These are phyloP conservation scores for Claviceps arundinis DNA, from an alignment of 2,329 filamentous ascomycete species.

Conservation along the genomic window DNA sequence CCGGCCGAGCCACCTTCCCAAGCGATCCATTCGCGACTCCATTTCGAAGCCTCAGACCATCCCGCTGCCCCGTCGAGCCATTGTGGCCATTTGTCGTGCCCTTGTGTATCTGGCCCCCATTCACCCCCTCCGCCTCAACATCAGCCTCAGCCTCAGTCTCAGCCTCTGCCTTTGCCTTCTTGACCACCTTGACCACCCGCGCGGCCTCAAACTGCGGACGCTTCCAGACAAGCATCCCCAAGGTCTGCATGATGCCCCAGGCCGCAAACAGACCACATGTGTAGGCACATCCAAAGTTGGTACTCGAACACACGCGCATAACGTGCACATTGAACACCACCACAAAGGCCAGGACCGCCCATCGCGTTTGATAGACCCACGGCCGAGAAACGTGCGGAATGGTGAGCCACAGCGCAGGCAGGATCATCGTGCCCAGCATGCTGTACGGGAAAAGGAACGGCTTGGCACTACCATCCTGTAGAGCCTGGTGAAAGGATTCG, in stretches of 20 bases:
- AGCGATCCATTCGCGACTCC: not conserved
- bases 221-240: constrained; percentile 39
- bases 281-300: constrained; percentile 38
- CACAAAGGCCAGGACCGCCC: constrained; percentile 33
- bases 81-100: not conserved
- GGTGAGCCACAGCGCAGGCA: constrained; percentile 41
- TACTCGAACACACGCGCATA: constrained; percentile 30
- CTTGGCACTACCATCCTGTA: constrained; percentile 25
- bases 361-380: constrained; percentile 36
- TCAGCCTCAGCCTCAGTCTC: not conserved
- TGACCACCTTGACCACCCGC: constrained; percentile 26
- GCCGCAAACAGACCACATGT: constrained; percentile 33
- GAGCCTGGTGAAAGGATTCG: constrained; percentile 20
- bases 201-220: constrained; percentile 43
- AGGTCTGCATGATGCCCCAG: constrained; percentile 37
- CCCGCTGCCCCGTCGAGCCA: constrained; percentile 5
- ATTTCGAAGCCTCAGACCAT: constrained; percentile 10
- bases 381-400: constrained; percentile 38
- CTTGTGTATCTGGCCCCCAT: too few species aligned
- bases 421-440: constrained; percentile 30
- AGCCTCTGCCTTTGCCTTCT: not conserved
- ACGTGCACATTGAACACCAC: constrained; percentile 30
- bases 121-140: too few species aligned
- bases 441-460: constrained; percentile 41
- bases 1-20: not conserved